Evolutionary conservation across 2,329 filamentous ascomycete genomes (phyloP).

Genomic region (Raffaelea arxii): DNA sequence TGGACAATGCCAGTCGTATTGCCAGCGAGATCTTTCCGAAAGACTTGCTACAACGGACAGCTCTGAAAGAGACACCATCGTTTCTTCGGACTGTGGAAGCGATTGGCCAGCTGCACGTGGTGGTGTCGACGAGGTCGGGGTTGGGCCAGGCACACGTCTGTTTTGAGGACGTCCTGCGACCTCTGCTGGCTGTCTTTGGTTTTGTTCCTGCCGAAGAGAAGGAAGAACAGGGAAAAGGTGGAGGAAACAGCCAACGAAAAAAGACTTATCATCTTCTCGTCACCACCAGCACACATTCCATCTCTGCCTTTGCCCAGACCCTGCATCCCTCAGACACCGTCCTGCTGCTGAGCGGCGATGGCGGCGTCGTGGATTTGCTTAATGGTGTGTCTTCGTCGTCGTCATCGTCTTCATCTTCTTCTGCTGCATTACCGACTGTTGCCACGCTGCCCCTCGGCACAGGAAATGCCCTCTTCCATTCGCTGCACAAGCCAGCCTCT

Average conservation of each 20-base stretch:
- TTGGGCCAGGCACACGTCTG: slow-evolving; percentile 45
- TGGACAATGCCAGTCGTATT: too few relatives aligned
- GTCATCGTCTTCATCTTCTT: too few relatives aligned
- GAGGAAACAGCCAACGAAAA: neutral
- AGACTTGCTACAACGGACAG: slow-evolving; percentile 24
- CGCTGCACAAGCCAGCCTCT: slow-evolving; percentile 49
- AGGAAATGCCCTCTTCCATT: slow-evolving; percentile 56
- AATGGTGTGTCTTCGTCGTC: slow-evolving; percentile 55
- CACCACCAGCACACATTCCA: slow-evolving; percentile 54
- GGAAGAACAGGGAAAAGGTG: neutral
- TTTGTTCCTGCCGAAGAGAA: slow-evolving; percentile 15
- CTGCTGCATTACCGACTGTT: slow-evolving; percentile 29
- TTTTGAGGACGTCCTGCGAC: slow-evolving; percentile 44
- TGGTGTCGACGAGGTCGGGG: slow-evolving; percentile 61
- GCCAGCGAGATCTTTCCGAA: slow-evolving; percentile 24
- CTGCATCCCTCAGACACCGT: slow-evolving; percentile 51
- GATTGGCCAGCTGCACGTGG: slow-evolving; percentile 51
- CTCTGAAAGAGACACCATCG: slow-evolving; percentile 25
- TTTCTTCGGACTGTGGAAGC: too few relatives aligned
- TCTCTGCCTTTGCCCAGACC: slow-evolving; percentile 49
- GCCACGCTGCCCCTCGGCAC: slow-evolving; percentile 53
- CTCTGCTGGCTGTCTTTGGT: slow-evolving; percentile 39
- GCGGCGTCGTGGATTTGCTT: slow-evolving; percentile 72
- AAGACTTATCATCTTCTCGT: slow-evolving; percentile 41
- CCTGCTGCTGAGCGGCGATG: slow-evolving; percentile 78